Evolutionary conservation across 441 rosid genomes (phyloP), one percentile per base, ranked within the genome.

Genomic region (Arabidopsis hybrid): DNA sequence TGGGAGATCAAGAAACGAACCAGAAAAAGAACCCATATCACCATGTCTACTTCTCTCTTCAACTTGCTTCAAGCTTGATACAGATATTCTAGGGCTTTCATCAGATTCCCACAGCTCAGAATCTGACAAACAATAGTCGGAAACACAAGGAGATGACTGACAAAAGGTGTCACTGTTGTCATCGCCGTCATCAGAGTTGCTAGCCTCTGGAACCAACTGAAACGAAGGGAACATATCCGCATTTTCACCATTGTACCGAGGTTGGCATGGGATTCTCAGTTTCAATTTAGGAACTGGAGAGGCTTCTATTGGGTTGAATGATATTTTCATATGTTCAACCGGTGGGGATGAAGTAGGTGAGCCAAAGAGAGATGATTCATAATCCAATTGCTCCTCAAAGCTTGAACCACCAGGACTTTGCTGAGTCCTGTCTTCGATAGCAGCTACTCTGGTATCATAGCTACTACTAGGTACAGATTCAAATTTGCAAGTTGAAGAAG

Each of bases 91-190:
- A 61, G 85, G 84, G 47, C 87, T 81, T 60, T 77, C 92, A 73
- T 83, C 85, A 72, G 89, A 86, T 78, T 86, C 99, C 99, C 99
- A 95, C 73, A 83, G 86, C 81, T 95, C 99, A 39, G 96, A 92
- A 80, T 88, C 87, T 32, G 93, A 87, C 71, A 83, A 88, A 56
- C 83, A 82, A 80, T 87, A 90, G 66, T 88, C 98, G 14, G 98
- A 92, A 56, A 79, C 73, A 80, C 81, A 78, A 67, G 91, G 91
- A 71, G 94, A 92, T 60, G 98, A 91, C 80, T 91, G 87, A 71
- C 93, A 92, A 82, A 95, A 92, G 55, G 93, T 91, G 69, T 89
- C 93, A 39, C 85, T 94, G 76, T 88, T 89, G 39, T 93, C 83
- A 50, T 89, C 86, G 1, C 59, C 86, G 1, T 66, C 73, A 26